A percentile compares a stretch with the other conserved stretches of the same genome.
Conservation (phyloP, 768 basidiomycete species). For the Tephrocybe sp. region DNA sequence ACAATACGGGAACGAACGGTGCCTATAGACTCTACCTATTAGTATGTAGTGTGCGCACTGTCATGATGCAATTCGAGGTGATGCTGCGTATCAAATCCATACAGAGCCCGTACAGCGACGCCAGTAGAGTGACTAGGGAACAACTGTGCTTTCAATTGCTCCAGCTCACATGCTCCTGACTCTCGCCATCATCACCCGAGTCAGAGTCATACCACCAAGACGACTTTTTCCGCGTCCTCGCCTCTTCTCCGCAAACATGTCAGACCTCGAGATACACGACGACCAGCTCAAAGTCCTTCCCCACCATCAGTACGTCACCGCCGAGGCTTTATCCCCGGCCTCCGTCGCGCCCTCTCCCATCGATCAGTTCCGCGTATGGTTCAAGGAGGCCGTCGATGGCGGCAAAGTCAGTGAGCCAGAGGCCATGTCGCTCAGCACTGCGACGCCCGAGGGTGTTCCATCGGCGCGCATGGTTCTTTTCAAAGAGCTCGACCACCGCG, state of each 20-base stretch:
- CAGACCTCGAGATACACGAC: constrained; percentile 47
- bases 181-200: constrained; percentile 6
- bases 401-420: constrained; percentile 83
- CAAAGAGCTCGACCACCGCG: constrained; percentile 83
- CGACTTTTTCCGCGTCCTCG: background rate
- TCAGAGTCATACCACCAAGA: background rate
- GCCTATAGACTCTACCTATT: too few relatives aligned
- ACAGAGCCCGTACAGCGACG: too few relatives aligned
- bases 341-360: constrained; percentile 68
- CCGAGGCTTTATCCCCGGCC: constrained; percentile 62
- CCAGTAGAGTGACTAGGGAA: too few relatives aligned
- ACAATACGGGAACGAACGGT: too few relatives aligned
- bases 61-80: too few relatives aligned
- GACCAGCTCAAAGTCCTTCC: constrained; percentile 67
- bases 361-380: constrained; percentile 86
- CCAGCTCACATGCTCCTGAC: constrained; percentile 8
- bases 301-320: constrained; percentile 73
- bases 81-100: too few relatives aligned
- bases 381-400: constrained; percentile 58
- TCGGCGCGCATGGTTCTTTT: constrained; percentile 89
- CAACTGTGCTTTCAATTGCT: too few relatives aligned
- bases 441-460: constrained; percentile 71
- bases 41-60: too few relatives aligned
- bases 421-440: constrained; percentile 80
- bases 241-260: constrained; percentile 13